Percentiles rank a stretch among this genome's conserved stretches.
These are phyloP conservation scores for Arabis alpina DNA, from an alignment of 345 rosid species.

Conservation along the genomic window DNA sequence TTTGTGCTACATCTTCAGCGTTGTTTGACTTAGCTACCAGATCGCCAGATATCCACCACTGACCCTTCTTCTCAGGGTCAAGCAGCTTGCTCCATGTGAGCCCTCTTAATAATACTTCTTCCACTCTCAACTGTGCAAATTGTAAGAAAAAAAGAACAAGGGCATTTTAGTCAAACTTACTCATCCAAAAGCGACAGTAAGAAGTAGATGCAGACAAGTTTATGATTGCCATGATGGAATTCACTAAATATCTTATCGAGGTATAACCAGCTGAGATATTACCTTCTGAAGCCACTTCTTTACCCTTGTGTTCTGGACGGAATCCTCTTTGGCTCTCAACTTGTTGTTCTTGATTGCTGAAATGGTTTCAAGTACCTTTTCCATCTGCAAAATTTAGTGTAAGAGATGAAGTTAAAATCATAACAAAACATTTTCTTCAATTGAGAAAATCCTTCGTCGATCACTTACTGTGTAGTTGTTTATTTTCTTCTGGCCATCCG, in stretches of 20 bases:
- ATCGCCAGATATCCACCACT: constrained; percentile 91
- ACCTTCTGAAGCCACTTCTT: constrained; percentile 99
- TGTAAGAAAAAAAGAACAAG: not conserved
- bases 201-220: constrained; percentile 2
- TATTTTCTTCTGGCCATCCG: constrained; percentile 49
- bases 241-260: not conserved
- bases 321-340: constrained; percentile 74
- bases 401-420: constrained; percentile 6
- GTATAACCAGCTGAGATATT: constrained; percentile 17
- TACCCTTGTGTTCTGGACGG: constrained; percentile 64
- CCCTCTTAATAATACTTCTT: constrained; percentile 71
- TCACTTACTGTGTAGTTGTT: constrained; percentile 62
- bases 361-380: constrained; percentile 92
- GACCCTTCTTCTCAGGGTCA: constrained; percentile 88
- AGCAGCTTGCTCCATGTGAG: constrained; percentile 90
- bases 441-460: constrained; percentile 2
- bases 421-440: constrained; percentile 6
- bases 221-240: not conserved
- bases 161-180: not conserved
- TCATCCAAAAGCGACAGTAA: constrained; percentile 1
- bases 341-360: constrained; percentile 92
- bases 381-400: constrained; percentile 64
- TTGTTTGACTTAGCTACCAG: constrained; percentile 45
- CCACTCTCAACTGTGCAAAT: constrained; percentile 64
- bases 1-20: constrained; percentile 70